Percentiles rank a stretch among this genome's conserved stretches.
These are phyloP conservation scores for Salicornia ramosissima DNA, from an alignment of 148 eudicot genomes.

Conservation along the genomic window DNA sequence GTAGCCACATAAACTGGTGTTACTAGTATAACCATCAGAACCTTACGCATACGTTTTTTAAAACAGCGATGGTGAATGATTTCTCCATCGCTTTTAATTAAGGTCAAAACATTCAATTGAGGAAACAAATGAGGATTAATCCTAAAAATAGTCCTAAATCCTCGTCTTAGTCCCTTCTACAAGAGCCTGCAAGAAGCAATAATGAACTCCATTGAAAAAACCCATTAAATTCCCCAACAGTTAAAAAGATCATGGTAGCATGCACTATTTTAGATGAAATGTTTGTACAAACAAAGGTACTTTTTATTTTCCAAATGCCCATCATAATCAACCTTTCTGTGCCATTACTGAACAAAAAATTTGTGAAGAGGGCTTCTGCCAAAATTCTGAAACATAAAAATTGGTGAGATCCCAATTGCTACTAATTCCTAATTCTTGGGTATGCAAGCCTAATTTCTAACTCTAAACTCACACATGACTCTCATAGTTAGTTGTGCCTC, in stretches of 20 bases:
- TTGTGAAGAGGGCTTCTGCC: background rate
- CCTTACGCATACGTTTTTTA: background rate
- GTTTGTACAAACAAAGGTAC: background rate
- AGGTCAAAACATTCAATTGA: background rate
- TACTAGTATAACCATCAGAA: background rate
- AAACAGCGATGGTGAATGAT: background rate
- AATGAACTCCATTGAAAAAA: background rate
- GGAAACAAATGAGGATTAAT: background rate
- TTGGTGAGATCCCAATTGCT: background rate
- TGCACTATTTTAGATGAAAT: background rate
- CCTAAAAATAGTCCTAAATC: background rate
- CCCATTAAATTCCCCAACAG: background rate
- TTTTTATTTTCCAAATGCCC: background rate
- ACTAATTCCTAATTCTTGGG: too few relatives aligned
- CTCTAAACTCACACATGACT: too few relatives aligned
- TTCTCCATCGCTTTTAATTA: background rate
- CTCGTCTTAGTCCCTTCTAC: background rate
- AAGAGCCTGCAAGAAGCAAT: background rate
- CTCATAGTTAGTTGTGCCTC: too few relatives aligned
- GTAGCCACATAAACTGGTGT: background rate
- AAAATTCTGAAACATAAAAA: background rate
- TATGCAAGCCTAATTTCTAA: background rate
- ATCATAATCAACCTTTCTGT: background rate
- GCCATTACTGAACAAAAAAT: background rate
- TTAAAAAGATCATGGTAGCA: background rate